Evolutionary conservation across 2,329 filamentous ascomycete genomes (phyloP), one percentile per base, ranked within the genome.

Genomic region (Fusarium goolgardi): DNA sequence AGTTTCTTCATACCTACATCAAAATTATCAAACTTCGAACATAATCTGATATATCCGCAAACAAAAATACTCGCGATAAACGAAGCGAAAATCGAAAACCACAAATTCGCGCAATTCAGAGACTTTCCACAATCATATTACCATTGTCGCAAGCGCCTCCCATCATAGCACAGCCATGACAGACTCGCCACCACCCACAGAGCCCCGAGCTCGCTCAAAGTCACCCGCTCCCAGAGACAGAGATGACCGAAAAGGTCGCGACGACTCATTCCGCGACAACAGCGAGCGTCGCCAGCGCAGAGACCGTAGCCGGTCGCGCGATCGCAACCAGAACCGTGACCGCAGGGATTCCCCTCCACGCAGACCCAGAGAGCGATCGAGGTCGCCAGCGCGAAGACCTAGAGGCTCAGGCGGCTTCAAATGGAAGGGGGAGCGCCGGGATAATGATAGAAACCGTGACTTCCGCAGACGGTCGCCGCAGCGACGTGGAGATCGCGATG

Each of bases 351-450:
- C 64, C 25, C 63, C 63, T 8, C 63, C 59, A 10, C 63, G 63
- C 25, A 55, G 67, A 47, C 70, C 70, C n/a, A 55, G 71, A 51
- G 66, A 73, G 45, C 68, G 71, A 34, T 74, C 72, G 40, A 68
- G 67, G 16, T 72, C 67, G 31, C 69, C 68, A 18, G 58, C 59
- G 41, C 65, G 70, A 50, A 62, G 72, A 31, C 64, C 70, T 8
- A 55, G 67, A 61, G 71, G 72, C 18, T 49, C 72, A 10, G 71
- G 72, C 8, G 72, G 72, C 3, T 74, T 74, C 46, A 73, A 64
- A 37, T 74, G 72, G 62, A 74, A 74, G 44, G 72, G 73, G 16
- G 73, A 74, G 29, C 73, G 72, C 20, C 62, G 69, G 5, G 64
- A 66, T 11, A 63, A 68, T 10, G 70, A 73, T 11, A 65, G 70